Percentiles rank a stretch among this genome's conserved stretches.
phyloP scores from a whole-genome alignment of 2,329 filamentous ascomycete species.

The Aspergillus sp. region DNA sequence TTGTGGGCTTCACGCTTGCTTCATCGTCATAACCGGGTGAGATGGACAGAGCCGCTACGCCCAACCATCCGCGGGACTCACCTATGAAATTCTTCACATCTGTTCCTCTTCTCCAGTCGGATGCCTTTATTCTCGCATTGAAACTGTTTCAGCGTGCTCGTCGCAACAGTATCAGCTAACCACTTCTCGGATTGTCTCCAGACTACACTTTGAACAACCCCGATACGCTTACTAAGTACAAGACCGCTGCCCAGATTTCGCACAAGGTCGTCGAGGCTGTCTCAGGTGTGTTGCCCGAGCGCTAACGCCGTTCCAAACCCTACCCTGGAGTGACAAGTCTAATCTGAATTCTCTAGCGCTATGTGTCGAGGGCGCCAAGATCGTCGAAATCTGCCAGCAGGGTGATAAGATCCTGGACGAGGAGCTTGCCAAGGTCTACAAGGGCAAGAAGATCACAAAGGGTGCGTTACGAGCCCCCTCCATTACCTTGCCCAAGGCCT shows the following conservation, averaged over 20 bases:
- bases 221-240: slow-evolving; percentile 98
- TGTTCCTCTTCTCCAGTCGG: background rate
- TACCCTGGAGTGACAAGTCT: slow-evolving; percentile 14
- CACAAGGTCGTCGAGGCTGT: slow-evolving; percentile 93
- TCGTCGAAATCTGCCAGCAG: slow-evolving; percentile 90
- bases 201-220: slow-evolving; percentile 90
- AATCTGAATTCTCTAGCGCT: slow-evolving; percentile 49
- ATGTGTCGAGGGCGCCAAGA: slow-evolving; percentile 83
- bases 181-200: slow-evolving; percentile 37
- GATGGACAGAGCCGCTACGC: slow-evolving; percentile 1
- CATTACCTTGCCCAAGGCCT: background rate
- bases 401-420: slow-evolving; percentile 94
- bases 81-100: background rate
- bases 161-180: slow-evolving; percentile 19
- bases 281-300: slow-evolving; percentile 47
- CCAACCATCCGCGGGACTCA: background rate
- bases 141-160: background rate
- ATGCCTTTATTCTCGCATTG: background rate
- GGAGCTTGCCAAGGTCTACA: slow-evolving; percentile 93
- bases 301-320: background rate
- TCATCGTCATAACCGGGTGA: slow-evolving; percentile 15
- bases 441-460: slow-evolving; percentile 95
- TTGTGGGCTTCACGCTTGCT: slow-evolving; percentile 33
- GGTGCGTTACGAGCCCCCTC: slow-evolving; percentile 53
- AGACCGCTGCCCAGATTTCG: slow-evolving; percentile 91